Evolutionary conservation across 441 rosid species (phyloP), one percentile per base, ranked within the genome.

Genomic region (Populus tomentosa): DNA sequence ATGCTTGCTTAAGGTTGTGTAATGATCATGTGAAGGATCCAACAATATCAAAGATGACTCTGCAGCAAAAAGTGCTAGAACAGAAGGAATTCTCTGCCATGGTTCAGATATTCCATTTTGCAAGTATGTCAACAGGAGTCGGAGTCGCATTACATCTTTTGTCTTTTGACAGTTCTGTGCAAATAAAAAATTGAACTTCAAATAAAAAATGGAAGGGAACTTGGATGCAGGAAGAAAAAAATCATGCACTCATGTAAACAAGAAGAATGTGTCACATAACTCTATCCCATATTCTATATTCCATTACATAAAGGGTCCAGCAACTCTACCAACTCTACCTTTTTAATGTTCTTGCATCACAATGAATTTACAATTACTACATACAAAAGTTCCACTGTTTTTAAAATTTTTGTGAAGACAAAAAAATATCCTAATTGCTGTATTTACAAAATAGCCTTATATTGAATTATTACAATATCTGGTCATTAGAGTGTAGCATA

Each of bases 51-150:
- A 82, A 67, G 99, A 96, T 77, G 94, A 50, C 89, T 94, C 98
- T 23, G 98, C 97, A 5, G 93, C 96, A 84, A 96, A 94, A 81
- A 92, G 79, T 81, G 98, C 89, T 80, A 89, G 81, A 78, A 91
- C 77, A 33, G 97, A 89, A 78, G 98, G 97, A 81, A 96, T 88
- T 82, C 92, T 88, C 84, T 92, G 97, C 98, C 98, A 93, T 53
- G 90, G 84, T 74, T 96, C 91, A 75, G 87, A 80, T 67, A 94
- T 90, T 75, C 93, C 98, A 87, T 94, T 96, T 92, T 92, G 96
- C 71, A 94, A 82, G 82, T 82, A 83, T 81, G 86, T 82, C 88
- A 97, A 84, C 71, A 97, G 85, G 79, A 97, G 92, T 75, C 84
- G 88, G 79, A 96, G 91, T 73, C 85, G 86, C 85, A 73, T 82